These are phyloP conservation scores for Tuber magnatum DNA, from an alignment of 495 filamentous ascomycete species.

Conservation along the genomic window DNA sequence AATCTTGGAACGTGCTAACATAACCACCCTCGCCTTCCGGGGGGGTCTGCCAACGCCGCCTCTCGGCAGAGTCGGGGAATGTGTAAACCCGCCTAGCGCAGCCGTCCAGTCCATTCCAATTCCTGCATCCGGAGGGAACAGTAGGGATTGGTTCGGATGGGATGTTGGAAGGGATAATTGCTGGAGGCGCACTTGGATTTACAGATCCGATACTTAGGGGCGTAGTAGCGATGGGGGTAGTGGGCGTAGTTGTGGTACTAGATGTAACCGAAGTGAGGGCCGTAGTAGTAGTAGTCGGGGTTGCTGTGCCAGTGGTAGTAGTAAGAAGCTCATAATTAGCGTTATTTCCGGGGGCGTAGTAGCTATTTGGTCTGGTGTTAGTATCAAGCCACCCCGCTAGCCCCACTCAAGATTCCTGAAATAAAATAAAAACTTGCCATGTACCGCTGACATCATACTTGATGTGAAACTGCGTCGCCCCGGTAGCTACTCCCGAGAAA, in stretches of 20 bases:
- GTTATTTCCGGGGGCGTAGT: constrained; percentile 39
- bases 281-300: constrained; percentile 3
- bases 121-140: constrained; percentile 35
- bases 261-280: constrained; percentile 1
- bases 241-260: neutral
- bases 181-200: constrained; percentile 21
- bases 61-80: constrained; percentile 31
- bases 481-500: constrained; percentile 37
- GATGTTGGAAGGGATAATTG: constrained; percentile 31
- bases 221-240: constrained; percentile 13
- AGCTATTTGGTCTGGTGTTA: constrained; percentile 19
- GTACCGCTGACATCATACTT: constrained; percentile 37
- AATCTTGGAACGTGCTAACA: constrained; percentile 31
- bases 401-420: too few species aligned
- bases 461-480: constrained; percentile 42
- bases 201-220: constrained; percentile 19
- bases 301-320: constrained; percentile 4
- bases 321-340: constrained; percentile 27
- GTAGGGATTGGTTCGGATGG: constrained; percentile 29
- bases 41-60: constrained; percentile 42
- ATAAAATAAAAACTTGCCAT: constrained; percentile 28
- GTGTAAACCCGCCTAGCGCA: constrained; percentile 27
- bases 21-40: constrained; percentile 31
- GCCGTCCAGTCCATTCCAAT: constrained; percentile 39
- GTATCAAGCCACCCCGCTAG: neutral